phyloP scores from a whole-genome alignment of 495 filamentous ascomycete species.

The Podospora pseudopauciseta region DNA sequence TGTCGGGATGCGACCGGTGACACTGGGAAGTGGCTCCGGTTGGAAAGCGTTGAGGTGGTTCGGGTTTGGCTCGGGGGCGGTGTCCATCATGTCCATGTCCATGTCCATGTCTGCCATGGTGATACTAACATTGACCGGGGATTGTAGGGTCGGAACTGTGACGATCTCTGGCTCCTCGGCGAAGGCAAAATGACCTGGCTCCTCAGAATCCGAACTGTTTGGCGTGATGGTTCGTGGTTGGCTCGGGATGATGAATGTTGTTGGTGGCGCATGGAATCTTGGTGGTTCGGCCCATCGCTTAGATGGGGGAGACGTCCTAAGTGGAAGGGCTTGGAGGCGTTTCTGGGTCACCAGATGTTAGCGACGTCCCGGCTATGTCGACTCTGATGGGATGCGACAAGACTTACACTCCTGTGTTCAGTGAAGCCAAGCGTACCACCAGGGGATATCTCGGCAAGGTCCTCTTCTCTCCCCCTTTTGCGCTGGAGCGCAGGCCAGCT shows the following conservation, averaged over 20 bases:
- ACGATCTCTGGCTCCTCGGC: conserved; percentile 28
- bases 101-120: conserved; percentile 48
- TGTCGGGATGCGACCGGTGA: conserved; percentile 48
- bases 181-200: conserved; percentile 24
- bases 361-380: background rate
- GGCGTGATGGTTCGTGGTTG: conserved; percentile 36
- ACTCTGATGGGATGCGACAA: background rate
- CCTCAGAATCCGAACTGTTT: conserved; percentile 35
- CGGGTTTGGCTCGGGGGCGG: conserved; percentile 28
- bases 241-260: conserved; percentile 18
- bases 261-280: conserved; percentile 27
- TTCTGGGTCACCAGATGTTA: conserved; percentile 34
- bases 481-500: conserved; percentile 26
- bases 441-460: conserved; percentile 25
- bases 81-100: conserved; percentile 53
- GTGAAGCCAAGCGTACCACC: conserved; percentile 40
- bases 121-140: conserved; percentile 16
- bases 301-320: conserved; percentile 40
- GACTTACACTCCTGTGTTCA: conserved; percentile 48
- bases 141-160: conserved; percentile 3
- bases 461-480: conserved; percentile 36
- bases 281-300: conserved; percentile 38
- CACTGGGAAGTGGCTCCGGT: conserved; percentile 27
- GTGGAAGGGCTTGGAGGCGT: conserved; percentile 45
- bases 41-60: conserved; percentile 30